These are phyloP conservation scores for Alternaria panax DNA, from an alignment of 2,329 filamentous ascomycete genomes.

Conservation along the genomic window DNA sequence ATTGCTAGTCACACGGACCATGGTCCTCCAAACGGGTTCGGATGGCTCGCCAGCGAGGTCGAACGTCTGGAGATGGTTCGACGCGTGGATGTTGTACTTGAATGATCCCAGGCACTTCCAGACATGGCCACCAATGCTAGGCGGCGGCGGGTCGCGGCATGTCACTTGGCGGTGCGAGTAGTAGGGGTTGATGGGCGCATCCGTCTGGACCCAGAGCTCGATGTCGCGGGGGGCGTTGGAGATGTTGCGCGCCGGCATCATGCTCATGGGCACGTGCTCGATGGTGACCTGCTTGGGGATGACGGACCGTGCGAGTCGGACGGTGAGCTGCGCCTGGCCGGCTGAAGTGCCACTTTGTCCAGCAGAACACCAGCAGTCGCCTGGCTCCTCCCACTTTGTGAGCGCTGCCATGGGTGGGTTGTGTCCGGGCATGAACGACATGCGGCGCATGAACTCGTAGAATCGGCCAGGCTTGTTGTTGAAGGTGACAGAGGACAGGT, in stretches of 20 bases:
- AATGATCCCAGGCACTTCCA: slow-evolving; percentile 53
- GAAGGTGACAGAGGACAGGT: slow-evolving; percentile 64
- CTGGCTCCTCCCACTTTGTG: slow-evolving; percentile 74
- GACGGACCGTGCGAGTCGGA: slow-evolving; percentile 54
- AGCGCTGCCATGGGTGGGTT: slow-evolving; percentile 65
- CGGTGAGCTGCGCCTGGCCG: slow-evolving; percentile 69
- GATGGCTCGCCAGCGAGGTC: slow-evolving; percentile 43
- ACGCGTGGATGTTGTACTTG: slow-evolving; percentile 51
- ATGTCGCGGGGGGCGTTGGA: slow-evolving; percentile 52
- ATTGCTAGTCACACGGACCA: slow-evolving; percentile 53
- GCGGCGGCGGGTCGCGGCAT: slow-evolving; percentile 21
- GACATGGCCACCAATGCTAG: slow-evolving; percentile 10
- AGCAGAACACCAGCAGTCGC: slow-evolving; percentile 85
- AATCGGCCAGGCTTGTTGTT: slow-evolving; percentile 20
- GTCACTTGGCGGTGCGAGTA: slow-evolving; percentile 26
- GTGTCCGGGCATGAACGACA: slow-evolving; percentile 33
- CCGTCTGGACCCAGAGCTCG: slow-evolving; percentile 55
- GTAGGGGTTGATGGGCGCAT: slow-evolving; percentile 31
- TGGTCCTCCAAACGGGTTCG: slow-evolving; percentile 41
- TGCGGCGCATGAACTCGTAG: slow-evolving; percentile 6
- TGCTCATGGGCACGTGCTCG: slow-evolving; percentile 55
- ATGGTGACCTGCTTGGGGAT: slow-evolving; percentile 53
- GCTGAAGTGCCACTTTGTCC: slow-evolving; percentile 53
- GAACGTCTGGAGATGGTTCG: slow-evolving; percentile 54
- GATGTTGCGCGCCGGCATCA: slow-evolving; percentile 48